A percentile compares a stretch with the other conserved stretches of the same genome.
Evolutionary conservation across 2,329 filamentous ascomycete species (phyloP).

Genomic region (Fusarium newnesense): DNA sequence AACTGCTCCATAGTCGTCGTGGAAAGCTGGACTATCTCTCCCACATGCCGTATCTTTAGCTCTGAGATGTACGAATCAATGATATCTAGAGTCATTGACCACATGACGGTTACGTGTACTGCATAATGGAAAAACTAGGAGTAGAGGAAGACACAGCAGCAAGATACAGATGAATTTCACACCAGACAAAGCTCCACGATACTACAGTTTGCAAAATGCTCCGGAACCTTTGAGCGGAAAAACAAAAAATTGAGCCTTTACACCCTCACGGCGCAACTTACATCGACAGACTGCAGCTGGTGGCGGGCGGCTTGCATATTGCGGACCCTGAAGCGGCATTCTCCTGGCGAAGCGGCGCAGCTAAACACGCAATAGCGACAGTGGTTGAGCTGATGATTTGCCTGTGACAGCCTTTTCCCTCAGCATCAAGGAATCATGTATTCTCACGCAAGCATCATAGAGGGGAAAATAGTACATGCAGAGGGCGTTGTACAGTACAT

Average conservation of each 20-base stretch:
- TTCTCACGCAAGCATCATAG: not conserved
- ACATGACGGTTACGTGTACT: not conserved
- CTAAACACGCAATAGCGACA: constrained; percentile 21
- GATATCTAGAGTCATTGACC: not conserved
- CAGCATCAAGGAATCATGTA: not conserved
- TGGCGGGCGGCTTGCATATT: constrained; percentile 37
- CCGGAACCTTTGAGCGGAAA: not conserved
- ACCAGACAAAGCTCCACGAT: not conserved
- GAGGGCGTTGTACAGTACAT: constrained; percentile 2
- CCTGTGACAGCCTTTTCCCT: not conserved
- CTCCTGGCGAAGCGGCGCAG: constrained; percentile 10
- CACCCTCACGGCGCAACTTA: constrained; percentile 16
- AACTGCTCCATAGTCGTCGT: not conserved
- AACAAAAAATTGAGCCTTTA: not conserved
- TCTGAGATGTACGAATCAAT: not conserved
- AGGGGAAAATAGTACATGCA: not conserved
- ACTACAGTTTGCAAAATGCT: not conserved
- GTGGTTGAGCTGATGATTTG: constrained; percentile 23
- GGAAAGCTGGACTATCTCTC: not conserved
- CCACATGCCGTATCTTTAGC: not conserved
- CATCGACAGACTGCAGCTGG: constrained; percentile 19
- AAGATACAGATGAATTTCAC: not conserved
- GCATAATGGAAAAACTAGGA: not conserved
- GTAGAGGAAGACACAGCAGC: not conserved
- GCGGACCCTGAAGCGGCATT: constrained; percentile 31